These are phyloP conservation scores for Solanum paucissectum DNA, from an alignment of 257 asterid genomes.

Conservation along the genomic window DNA sequence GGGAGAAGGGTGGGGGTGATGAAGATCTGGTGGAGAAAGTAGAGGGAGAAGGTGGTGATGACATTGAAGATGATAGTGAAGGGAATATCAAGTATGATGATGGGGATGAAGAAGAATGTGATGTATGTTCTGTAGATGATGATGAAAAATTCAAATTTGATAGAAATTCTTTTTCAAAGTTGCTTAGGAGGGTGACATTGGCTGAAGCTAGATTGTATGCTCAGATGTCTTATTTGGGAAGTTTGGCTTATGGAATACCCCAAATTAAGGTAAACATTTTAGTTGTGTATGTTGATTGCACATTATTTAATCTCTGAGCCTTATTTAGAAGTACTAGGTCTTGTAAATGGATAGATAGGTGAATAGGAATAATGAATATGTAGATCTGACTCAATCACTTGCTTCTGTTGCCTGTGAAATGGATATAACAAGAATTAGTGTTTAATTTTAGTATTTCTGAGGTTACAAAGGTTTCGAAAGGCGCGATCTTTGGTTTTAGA, in stretches of 20 bases:
- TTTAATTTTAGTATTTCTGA: background rate
- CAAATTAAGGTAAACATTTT: conserved; percentile 57
- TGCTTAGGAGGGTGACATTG: conserved; percentile 66
- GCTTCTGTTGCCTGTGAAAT: background rate
- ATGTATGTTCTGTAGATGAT: conserved; percentile 35
- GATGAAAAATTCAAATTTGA: conserved; percentile 44
- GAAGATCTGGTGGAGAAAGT: conserved; percentile 13
- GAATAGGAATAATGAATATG: background rate
- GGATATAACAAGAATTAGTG: background rate
- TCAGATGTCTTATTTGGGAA: conserved; percentile 70
- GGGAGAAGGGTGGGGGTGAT: conserved; percentile 12
- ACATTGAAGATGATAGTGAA: background rate
- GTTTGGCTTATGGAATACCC: conserved; percentile 73
- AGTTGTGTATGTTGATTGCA: background rate
- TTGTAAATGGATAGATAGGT: background rate
- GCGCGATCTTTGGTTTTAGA: background rate
- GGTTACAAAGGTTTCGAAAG: background rate
- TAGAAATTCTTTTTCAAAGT: conserved; percentile 64
- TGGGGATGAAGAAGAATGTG: conserved; percentile 36
- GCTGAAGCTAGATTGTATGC: conserved; percentile 77
- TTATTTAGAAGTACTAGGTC: background rate
- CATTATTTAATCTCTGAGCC: background rate
- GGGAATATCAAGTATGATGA: conserved; percentile 1
- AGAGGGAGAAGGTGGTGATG: background rate
- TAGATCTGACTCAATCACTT: background rate